Evolutionary conservation across 2,329 filamentous ascomycete genomes (phyloP).

Genomic region (Alternaria hordeiaustralica): DNA sequence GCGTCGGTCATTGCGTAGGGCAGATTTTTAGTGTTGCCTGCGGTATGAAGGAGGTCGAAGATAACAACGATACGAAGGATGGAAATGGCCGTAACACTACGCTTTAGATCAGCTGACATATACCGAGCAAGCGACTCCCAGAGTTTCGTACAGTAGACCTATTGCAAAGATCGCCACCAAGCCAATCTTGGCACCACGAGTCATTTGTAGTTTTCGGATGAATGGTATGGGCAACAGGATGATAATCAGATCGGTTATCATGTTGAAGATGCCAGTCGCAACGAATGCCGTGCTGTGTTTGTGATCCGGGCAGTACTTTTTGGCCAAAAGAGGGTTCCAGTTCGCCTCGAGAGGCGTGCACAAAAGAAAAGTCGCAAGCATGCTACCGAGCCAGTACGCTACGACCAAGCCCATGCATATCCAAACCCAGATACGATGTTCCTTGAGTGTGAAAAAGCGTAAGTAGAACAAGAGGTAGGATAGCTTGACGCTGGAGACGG

Average conservation of each 20-base stretch:
- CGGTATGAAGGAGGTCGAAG: neutral
- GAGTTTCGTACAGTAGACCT: neutral
- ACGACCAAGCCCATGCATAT: neutral
- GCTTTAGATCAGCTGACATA: neutral
- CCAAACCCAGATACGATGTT: neutral
- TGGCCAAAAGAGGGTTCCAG: neutral
- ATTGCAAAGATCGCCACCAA: neutral
- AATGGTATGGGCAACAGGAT: neutral
- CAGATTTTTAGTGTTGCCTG: neutral
- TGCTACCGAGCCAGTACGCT: neutral
- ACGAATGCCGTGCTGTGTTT: neutral
- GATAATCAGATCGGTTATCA: neutral
- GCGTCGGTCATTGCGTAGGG: neutral
- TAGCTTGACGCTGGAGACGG: neutral
- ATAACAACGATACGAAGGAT: neutral
- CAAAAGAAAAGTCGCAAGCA: neutral
- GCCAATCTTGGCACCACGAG: neutral
- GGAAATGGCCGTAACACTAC: neutral
- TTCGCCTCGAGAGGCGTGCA: neutral
- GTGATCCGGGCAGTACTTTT: neutral
- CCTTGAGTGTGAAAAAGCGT: neutral
- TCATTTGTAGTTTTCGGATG: neutral
- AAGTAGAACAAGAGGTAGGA: neutral
- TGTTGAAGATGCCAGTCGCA: neutral
- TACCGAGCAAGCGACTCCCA: accelerated